Conservation (phyloP, 805 yeast species). For the Pichia exigua region DNA sequence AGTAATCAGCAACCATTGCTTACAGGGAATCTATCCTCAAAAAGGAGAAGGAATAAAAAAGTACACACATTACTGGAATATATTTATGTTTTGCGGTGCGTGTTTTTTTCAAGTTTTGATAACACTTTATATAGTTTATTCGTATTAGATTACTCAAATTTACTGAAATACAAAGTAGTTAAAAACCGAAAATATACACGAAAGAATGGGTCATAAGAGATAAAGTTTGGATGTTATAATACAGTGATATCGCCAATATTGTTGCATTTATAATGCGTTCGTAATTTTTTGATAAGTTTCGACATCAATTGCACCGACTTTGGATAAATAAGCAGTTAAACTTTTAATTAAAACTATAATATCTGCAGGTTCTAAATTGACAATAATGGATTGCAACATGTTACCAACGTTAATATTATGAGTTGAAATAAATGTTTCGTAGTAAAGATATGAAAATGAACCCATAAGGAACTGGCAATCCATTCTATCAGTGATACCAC, state of each 20-base stretch:
- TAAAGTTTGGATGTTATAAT: background rate
- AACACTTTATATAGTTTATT: too few species aligned
- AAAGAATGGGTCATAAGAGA: background rate
- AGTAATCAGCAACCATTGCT: conserved; percentile 14
- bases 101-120: background rate
- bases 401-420: conserved; percentile 66
- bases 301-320: conserved; percentile 34
- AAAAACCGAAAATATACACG: background rate
- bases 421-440: conserved; percentile 81
- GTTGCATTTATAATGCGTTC: background rate
- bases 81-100: background rate
- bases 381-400: conserved; percentile 65
- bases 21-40: background rate
- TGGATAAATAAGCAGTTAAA: conserved; percentile 46
- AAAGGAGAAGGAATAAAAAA: too few species aligned
- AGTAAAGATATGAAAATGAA: conserved; percentile 83
- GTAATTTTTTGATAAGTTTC: conserved; percentile 27
- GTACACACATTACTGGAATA: background rate
- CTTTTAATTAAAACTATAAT: conserved; percentile 54
- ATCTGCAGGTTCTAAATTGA: conserved; percentile 60
- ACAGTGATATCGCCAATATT: background rate
- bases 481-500: conserved; percentile 95
- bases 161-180: background rate
- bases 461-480: conserved; percentile 99
- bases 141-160: background rate